These are phyloP conservation scores for Candida albicans DNA, from an alignment of 1,139 yeast genomes.

Conservation along the genomic window DNA sequence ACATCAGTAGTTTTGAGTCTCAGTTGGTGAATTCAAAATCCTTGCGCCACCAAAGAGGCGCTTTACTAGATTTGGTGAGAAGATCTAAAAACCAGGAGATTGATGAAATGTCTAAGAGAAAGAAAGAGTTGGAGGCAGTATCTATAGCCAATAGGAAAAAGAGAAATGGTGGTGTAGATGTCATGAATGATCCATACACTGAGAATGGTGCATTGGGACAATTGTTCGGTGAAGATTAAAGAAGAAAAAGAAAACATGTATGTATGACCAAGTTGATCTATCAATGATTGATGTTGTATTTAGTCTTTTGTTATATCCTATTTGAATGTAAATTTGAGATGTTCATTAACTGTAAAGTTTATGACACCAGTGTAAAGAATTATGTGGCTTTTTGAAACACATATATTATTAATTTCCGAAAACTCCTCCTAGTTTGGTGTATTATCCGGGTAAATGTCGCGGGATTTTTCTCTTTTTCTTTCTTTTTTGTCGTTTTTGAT, in stretches of 20 bases:
- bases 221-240: conserved; percentile 13
- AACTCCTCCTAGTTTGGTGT: no score
- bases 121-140: conserved; percentile 49
- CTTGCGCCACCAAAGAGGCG: conserved; percentile 71
- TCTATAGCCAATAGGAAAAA: conserved; percentile 40
- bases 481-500: no score
- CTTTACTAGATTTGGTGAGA: conserved; percentile 65
- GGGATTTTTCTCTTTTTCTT: no score
- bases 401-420: no score
- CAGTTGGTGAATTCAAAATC: conserved; percentile 61
- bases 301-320: no score
- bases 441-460: no score
- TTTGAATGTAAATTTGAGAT: no score
- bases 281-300: no score
- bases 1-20: conserved; percentile 57
- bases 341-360: no score
- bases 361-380: no score
- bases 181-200: conserved; percentile 66
- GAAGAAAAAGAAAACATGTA: background rate
- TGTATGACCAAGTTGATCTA: no score
- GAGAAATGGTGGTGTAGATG: conserved; percentile 44
- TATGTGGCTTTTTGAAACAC: no score
- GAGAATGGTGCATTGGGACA: conserved; percentile 58
- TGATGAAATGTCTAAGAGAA: conserved; percentile 45
- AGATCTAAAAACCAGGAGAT: conserved; percentile 39